These are phyloP conservation scores for Penicillium flavigenum DNA, from an alignment of 495 filamentous ascomycete genomes.

Conservation along the genomic window DNA sequence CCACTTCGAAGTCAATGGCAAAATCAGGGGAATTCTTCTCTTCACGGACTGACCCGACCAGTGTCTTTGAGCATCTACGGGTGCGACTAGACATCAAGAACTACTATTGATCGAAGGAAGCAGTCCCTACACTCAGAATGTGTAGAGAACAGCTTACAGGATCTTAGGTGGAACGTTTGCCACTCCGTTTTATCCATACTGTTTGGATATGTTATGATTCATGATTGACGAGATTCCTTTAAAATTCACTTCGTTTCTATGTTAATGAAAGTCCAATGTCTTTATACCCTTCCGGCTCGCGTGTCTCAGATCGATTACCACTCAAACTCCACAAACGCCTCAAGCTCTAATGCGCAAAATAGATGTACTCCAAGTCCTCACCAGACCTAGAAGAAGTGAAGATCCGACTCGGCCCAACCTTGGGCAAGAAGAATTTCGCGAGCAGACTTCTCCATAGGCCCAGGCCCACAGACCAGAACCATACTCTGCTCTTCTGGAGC, in stretches of 20 bases:
- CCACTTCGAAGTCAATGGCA: slow-evolving; percentile 33
- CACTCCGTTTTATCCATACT: not conserved
- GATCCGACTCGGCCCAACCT: slow-evolving; percentile 77
- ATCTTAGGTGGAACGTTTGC: not conserved
- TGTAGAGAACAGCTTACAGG: not conserved
- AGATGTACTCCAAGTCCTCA: not conserved
- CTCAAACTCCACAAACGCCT: not conserved
- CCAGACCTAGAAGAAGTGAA: slow-evolving; percentile 72
- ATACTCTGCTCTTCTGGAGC: slow-evolving; percentile 54
- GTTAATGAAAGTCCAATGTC: not conserved
- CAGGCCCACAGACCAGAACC: slow-evolving; percentile 83
- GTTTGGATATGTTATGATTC: slow-evolving; percentile 9
- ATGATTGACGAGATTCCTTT: slow-evolving; percentile 9
- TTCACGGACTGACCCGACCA: slow-evolving; percentile 34
- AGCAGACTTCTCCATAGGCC: slow-evolving; percentile 70
- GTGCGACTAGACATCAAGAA: slow-evolving; percentile 50
- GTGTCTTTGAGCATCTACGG: slow-evolving; percentile 51
- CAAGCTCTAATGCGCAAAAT: not conserved
- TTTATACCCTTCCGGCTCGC: not conserved
- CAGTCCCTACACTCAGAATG: not conserved
- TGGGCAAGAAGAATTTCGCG: slow-evolving; percentile 59
- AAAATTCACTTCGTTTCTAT: not conserved
- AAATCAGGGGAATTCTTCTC: slow-evolving; percentile 29
- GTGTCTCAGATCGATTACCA: not conserved
- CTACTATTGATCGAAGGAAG: slow-evolving; percentile 38